phyloP scores from a whole-genome alignment of 495 filamentous ascomycete genomes.

The Bombardia bombarda region DNA sequence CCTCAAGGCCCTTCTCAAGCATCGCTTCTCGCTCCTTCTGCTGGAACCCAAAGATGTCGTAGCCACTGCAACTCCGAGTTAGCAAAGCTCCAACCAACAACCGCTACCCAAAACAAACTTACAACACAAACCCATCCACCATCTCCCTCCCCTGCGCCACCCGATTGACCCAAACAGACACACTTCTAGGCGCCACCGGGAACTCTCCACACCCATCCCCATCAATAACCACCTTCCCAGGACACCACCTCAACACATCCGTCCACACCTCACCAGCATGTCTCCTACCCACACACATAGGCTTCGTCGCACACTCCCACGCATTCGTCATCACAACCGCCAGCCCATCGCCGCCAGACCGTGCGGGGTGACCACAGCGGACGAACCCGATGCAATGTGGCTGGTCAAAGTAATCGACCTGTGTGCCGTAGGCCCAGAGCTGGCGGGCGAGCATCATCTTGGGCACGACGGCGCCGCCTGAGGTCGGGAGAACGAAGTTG shows the following conservation, averaged over 20 bases:
- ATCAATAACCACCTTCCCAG: constrained; percentile 43
- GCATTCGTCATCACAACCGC: constrained; percentile 55
- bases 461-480: constrained; percentile 47
- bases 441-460: constrained; percentile 56
- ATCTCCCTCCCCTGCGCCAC: constrained; percentile 31
- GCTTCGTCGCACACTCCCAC: constrained; percentile 29
- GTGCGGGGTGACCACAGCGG: constrained; percentile 33
- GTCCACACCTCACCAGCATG: constrained; percentile 55
- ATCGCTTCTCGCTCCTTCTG: neutral
- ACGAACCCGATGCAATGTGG: constrained; percentile 62
- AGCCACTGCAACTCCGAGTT: neutral
- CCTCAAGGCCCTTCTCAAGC: neutral
- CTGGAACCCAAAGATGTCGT: constrained; percentile 2
- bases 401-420: constrained; percentile 62
- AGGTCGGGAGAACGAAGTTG: constrained; percentile 44
- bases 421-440: constrained; percentile 62
- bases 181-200: constrained; percentile 41
- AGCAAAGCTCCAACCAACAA: too few species aligned
- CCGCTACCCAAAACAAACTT: too few species aligned
- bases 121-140: constrained; percentile 15
- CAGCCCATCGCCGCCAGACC: constrained; percentile 34
- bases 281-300: constrained; percentile 53
- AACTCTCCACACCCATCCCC: constrained; percentile 50
- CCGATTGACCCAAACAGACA: constrained; percentile 56
- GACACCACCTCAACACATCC: constrained; percentile 48